Evolutionary conservation across 2,329 filamentous ascomycete species (phyloP).

Genomic region (Calonectria pseudoreteaudii): DNA sequence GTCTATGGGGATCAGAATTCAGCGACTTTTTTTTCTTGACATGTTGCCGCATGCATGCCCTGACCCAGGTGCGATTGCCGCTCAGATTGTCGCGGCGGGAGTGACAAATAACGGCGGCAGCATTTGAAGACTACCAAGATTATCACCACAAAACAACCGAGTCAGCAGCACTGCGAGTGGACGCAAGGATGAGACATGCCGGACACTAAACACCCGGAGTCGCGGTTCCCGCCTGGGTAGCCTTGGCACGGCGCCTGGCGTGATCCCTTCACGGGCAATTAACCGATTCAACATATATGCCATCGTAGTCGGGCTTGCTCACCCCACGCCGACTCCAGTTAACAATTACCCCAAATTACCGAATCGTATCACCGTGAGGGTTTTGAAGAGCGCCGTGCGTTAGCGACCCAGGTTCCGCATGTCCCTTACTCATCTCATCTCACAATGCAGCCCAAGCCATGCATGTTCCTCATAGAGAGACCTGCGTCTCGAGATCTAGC

Average conservation of each 20-base stretch:
- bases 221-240: slow-evolving; percentile 11
- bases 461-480: slow-evolving; percentile 9
- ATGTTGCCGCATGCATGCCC: not conserved
- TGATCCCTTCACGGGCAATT: slow-evolving; percentile 23
- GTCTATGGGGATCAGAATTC: not conserved
- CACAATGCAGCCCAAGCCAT: slow-evolving; percentile 14
- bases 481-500: slow-evolving; percentile 18
- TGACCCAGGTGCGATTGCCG: not conserved
- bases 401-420: not conserved
- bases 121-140: not conserved
- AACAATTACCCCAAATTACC: slow-evolving; percentile 30
- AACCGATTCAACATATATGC: slow-evolving; percentile 15
- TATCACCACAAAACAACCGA: not conserved
- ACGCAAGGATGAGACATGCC: slow-evolving; percentile 25
- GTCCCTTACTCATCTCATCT: slow-evolving; percentile 25
- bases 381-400: not conserved
- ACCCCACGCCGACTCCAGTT: slow-evolving; percentile 21
- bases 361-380: slow-evolving; percentile 18
- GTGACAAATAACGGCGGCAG: not conserved
- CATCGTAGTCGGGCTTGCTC: slow-evolving; percentile 21
- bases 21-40: not conserved
- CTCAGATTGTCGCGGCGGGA: not conserved
- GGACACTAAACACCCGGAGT: slow-evolving; percentile 22
- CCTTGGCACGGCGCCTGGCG: slow-evolving; percentile 26
- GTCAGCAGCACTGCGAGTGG: not conserved